A percentile compares a stretch with the other conserved stretches of the same genome.
Evolutionary conservation across 2,329 filamentous ascomycete genomes (phyloP).

Genomic region (Penicillium sp.): DNA sequence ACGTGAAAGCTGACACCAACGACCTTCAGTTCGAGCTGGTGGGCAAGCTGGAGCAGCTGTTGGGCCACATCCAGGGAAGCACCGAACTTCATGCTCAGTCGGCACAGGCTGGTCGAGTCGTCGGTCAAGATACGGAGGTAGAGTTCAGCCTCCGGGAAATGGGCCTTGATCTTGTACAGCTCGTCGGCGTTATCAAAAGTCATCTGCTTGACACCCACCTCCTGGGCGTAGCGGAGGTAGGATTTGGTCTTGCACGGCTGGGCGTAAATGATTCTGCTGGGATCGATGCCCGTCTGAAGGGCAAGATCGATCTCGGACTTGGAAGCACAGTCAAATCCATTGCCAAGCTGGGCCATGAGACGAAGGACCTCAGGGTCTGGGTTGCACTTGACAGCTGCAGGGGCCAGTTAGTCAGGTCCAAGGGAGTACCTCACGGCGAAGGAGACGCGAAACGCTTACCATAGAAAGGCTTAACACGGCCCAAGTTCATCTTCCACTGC

Average conservation of each 20-base stretch:
- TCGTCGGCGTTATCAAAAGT: constrained; percentile 99
- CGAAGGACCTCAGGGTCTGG: constrained; percentile 85
- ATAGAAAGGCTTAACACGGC: constrained; percentile 93
- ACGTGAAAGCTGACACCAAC: constrained; percentile 98
- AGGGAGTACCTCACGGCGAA: not conserved
- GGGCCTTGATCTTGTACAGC: constrained; percentile 93
- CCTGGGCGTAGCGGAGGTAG: constrained; percentile 86
- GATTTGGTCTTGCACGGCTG: constrained; percentile 99
- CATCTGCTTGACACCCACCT: constrained; percentile 90
- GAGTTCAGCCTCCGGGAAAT: constrained; percentile 85
- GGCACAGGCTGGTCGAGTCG: constrained; percentile 90
- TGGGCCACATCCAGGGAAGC: constrained; percentile 81
- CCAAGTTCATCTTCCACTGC: constrained; percentile 93
- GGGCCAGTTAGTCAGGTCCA: constrained; percentile 3
- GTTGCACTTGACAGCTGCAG: constrained; percentile 94
- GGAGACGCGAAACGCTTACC: constrained; percentile 55
- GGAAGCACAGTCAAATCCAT: constrained; percentile 97
- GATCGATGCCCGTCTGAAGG: constrained; percentile 76
- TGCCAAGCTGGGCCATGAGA: constrained; percentile 83
- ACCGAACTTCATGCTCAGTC: constrained; percentile 95
- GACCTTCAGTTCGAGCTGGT: constrained; percentile 80
- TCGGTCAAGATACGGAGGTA: constrained; percentile 95
- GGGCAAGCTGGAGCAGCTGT: constrained; percentile 75
- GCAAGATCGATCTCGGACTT: constrained; percentile 96
- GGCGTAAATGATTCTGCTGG: constrained; percentile 94